phyloP scores from a whole-genome alignment of 768 basidiomycete genomes.

The Suillus variegatus region DNA sequence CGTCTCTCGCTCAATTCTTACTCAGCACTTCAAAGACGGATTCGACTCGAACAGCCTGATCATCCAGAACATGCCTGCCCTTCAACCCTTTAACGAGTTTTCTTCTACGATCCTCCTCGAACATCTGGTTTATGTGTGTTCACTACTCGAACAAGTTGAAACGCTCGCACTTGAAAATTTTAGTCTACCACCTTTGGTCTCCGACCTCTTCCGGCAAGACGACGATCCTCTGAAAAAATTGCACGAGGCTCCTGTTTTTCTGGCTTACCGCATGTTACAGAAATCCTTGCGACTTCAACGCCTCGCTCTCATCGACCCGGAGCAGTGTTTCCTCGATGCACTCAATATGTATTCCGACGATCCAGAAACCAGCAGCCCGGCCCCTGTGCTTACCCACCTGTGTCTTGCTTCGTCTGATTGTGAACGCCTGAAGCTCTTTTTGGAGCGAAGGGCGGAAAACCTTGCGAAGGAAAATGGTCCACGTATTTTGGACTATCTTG shows the following conservation, averaged over 20 bases:
- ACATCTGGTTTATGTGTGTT: not conserved
- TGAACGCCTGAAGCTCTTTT: not conserved
- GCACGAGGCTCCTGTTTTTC: not conserved
- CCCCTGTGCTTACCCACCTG: not conserved
- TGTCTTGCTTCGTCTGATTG: not conserved
- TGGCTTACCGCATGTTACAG: not conserved
- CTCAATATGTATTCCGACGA: slow-evolving; percentile 5
- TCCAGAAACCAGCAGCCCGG: not conserved
- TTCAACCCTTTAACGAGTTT: not conserved
- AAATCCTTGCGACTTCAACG: not conserved
- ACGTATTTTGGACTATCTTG: not conserved
- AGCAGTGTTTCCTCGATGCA: slow-evolving; percentile 3
- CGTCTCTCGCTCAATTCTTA: not conserved
- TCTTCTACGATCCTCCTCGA: slow-evolving; percentile 11
- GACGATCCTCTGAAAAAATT: not conserved
- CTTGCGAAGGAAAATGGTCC: not conserved
- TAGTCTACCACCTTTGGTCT: not conserved
- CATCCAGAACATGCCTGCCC: not conserved
- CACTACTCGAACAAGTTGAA: slow-evolving; percentile 8
- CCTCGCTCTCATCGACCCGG: slow-evolving; percentile 3
- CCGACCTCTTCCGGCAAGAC: not conserved
- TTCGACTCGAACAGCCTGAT: no score
- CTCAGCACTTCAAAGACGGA: not conserved
- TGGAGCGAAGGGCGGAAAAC: not conserved
- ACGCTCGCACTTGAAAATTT: not conserved